Percentiles rank a stretch among this genome's conserved stretches.
phyloP scores from a whole-genome alignment of 371 early-diverging fungal genomes.

The Mucor sp. region DNA sequence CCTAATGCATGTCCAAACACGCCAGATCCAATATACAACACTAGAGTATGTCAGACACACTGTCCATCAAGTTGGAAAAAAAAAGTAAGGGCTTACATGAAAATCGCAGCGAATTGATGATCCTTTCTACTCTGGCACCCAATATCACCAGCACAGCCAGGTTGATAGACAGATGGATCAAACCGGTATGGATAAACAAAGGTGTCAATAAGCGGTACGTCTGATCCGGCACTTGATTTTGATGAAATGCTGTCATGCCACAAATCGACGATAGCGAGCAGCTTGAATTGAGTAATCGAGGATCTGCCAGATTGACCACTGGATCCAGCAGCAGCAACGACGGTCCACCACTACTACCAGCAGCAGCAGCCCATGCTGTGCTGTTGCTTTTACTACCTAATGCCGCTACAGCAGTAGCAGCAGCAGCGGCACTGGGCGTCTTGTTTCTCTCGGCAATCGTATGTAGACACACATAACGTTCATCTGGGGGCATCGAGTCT shows the following conservation, averaged over 20 bases:
- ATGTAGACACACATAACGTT: conserved; percentile 24
- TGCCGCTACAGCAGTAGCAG: neutral
- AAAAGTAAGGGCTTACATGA: conserved; percentile 10
- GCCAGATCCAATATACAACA: conserved; percentile 72
- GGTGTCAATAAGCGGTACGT: conserved; percentile 78
- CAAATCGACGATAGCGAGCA: conserved; percentile 53
- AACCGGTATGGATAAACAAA: conserved; percentile 78
- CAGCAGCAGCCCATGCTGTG: neutral
- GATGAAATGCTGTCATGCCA: conserved; percentile 47
- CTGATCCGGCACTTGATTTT: conserved; percentile 56
- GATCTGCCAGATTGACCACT: conserved; percentile 31
- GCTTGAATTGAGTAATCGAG: conserved; percentile 15
- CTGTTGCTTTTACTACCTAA: neutral
- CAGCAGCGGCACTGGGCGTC: neutral
- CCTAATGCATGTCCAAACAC: conserved; percentile 78
- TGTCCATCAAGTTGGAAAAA: too few species aligned
- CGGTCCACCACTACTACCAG: conserved; percentile 3
- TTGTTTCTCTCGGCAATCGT: conserved; percentile 4
- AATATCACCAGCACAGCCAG: conserved; percentile 61
- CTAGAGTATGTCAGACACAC: conserved; percentile 18
- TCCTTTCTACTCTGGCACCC: conserved; percentile 68
- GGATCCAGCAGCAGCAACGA: conserved; percentile 15
- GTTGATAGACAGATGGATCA: conserved; percentile 78
- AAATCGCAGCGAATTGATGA: conserved; percentile 61
- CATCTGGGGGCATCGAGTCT: conserved; percentile 20